Base-by-base conservation (phyloP, 768 basidiomycete species). In the Rhodosporidiobolus odoratus region DNA sequence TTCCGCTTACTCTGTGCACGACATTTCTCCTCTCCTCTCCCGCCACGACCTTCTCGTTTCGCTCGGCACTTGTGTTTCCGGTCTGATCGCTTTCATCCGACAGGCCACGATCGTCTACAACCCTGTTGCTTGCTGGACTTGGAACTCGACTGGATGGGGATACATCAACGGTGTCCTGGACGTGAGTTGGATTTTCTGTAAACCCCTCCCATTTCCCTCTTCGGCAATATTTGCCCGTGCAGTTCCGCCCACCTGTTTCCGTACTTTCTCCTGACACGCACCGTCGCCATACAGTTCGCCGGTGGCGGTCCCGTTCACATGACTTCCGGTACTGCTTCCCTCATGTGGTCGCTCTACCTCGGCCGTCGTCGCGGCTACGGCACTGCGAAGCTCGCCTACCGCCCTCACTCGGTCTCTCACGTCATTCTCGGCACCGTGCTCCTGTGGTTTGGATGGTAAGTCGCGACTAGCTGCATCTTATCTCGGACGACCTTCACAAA, bases 281-380 rank as follows among this genome's bases (percentile, higher is more conserved):
- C n/a, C n/a, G n/a, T n/a, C n/a, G n/a, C n/a, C n/a, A n/a, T n/a
- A n/a, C n/a, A 95, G 79, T 96, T 90, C 78, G 91, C 92, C 64
- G 91, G 91, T 84, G 91, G 91, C 25, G 89, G 89, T 16, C 91
- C 91, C 21, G 91, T 93, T 74, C 90, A 92, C 79, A 91, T 92
- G 68, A 88, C 88, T 58, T 89, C 87, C 70, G 93, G 93, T 30
- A 85, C 91, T 38, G 87, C 87, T 34, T 89, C 91, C 4, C 84
- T 96, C 65, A 91, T 92, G 1, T 91, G 87, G 80, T 86, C 92
- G 19, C 87, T 91, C 86, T 88, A 91, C 69, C 85, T 97, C 68
- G 93, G 93, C 27, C 86, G 87, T 59, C 85, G 93, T 68, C 83
- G 86, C 71, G 87, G 81, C 34, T 82, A 81, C 80, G 81, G 81